phyloP scores from a whole-genome alignment of 164 flowering plant species.

The Berberis vulgaris region DNA sequence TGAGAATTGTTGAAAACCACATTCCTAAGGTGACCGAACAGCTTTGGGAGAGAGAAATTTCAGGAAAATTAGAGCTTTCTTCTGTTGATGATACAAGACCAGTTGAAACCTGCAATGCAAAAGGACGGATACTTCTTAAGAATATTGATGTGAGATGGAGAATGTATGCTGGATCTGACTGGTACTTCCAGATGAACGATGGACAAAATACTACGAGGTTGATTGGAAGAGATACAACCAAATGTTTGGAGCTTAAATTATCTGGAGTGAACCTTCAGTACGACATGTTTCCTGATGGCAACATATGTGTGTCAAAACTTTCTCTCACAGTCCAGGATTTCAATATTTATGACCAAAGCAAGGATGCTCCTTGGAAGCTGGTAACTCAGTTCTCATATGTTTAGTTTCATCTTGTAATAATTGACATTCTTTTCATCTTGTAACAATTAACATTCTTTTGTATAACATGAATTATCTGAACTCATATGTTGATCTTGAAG shows the following conservation, averaged over 20 bases:
- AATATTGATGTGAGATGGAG: conserved; percentile 59
- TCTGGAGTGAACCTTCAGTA: conserved; percentile 51
- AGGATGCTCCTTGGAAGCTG: conserved; percentile 86
- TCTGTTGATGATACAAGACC: conserved; percentile 10
- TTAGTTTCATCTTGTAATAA: background rate
- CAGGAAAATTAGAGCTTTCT: conserved; percentile 17
- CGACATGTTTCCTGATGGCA: conserved; percentile 61
- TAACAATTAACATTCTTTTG: too few relatives aligned
- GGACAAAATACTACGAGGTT: conserved; percentile 10
- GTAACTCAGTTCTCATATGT: conserved; percentile 20
- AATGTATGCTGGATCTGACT: conserved; percentile 82
- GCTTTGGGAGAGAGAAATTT: conserved; percentile 11
- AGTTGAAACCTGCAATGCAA: conserved; percentile 27
- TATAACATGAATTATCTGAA: too few relatives aligned
- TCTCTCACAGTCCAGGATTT: conserved; percentile 65
- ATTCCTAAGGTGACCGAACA: conserved; percentile 26
- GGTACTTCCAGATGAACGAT: conserved; percentile 30
- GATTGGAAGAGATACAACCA: conserved; percentile 46
- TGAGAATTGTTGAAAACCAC: conserved; percentile 67
- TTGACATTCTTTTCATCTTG: too few relatives aligned
- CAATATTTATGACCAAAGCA: conserved; percentile 63
- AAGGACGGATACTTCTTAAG: conserved; percentile 50
- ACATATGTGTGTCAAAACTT: conserved; percentile 50
- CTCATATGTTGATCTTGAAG: conserved; percentile 27
- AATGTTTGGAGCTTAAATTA: conserved; percentile 62